Evolutionary conservation across 345 rosid species (phyloP), one percentile per base, ranked within the genome.

Genomic region (Orychophragmus violaceus): DNA sequence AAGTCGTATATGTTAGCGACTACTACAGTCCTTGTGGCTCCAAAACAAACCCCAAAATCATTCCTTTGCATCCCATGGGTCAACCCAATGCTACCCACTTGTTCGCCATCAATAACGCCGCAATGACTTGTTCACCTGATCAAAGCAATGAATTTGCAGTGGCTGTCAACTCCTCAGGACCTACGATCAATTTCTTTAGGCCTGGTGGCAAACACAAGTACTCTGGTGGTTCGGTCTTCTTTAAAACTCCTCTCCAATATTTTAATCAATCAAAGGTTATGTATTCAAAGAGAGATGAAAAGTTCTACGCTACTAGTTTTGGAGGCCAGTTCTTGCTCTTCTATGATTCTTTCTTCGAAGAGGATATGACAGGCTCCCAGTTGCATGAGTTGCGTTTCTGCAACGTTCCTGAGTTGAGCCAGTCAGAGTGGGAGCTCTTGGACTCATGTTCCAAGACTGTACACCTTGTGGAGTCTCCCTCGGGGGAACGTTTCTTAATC

Each of bases 391-490:
- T 64, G 25, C 56, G 16, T 17, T 64, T 35, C 12, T 10, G 11
- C 49, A 64, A 64, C 49, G 49, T 33, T 3, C 69, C 69, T 64
- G 25, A 64, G 24, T 16, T 64, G 48, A 35, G 11, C 3, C 69
- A 64, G 48, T 32, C 58, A 7, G 46, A 48, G 68, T 63, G 58
- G 58, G 58, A 63, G 23, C 6, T 64, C 23, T 36, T 64, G 58
- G 69, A 64, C 59, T 64, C 69, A 3, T 64, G 69, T 64, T 35
- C 48, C 36, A 64, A 3, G 25, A 48, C 68, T 1, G 45, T 32
- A 9, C 44, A 63, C 32, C 16, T 63, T 32, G 68, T 49, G 29
- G 68, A 63, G 68, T 48, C 68, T 21, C 46, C 68, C 32, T 63
- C 58, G 2, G 58, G 68, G 32, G 23, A 63, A 33, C 68, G 68